Evolutionary conservation across 371 early-diverging fungal genomes (phyloP), one percentile per base, ranked within the genome.

Genomic region (Massospora cicadina): DNA sequence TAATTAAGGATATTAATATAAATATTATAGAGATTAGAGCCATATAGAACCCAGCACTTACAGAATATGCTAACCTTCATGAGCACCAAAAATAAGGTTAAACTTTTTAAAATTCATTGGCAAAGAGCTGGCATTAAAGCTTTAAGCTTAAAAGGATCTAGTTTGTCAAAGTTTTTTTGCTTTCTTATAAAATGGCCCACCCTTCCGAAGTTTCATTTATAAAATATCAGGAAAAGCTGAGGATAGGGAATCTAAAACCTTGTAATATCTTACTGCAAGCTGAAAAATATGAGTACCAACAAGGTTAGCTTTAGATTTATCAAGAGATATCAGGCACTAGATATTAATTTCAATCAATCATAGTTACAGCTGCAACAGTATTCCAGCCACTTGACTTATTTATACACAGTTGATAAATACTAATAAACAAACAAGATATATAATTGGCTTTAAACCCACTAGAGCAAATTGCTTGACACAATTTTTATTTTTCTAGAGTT

Each of bases 231-330:
- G 77, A 1, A 75, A 65, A 0, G 84, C 85, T 60, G 94, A 72
- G 0, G 87, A 74, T 66, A 90, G 67, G 69, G 27, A 60, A 58
- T 25, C 63, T 66, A 62, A 85, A 80, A 85, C 79, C 12, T 81
- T 78, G 71, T 93, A 95, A 57, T 92, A 86, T 30, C 88, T 74
- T 43, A 76, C 67, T 0, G 93, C 94, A 54, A 96, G 90, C 73
- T 91, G 87, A 85, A 87, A 86, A 0, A 90, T 84, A 72, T 93
- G 99, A 0, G 94, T 95, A 67, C 98, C 98, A 0, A 98, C 89
- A 0, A 98, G 98, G 31, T 98, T 88, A 0, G 92, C 88, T 32
- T 83, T 76, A 1, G 77, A 70, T 58, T 84, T 85, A 71, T 88
- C 88, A 21, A 93, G 74, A 7, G 89, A 84, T 84, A 91, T 90